These are phyloP conservation scores for Phaseolus coccineus DNA, from an alignment of 331 rosid species.

Conservation along the genomic window DNA sequence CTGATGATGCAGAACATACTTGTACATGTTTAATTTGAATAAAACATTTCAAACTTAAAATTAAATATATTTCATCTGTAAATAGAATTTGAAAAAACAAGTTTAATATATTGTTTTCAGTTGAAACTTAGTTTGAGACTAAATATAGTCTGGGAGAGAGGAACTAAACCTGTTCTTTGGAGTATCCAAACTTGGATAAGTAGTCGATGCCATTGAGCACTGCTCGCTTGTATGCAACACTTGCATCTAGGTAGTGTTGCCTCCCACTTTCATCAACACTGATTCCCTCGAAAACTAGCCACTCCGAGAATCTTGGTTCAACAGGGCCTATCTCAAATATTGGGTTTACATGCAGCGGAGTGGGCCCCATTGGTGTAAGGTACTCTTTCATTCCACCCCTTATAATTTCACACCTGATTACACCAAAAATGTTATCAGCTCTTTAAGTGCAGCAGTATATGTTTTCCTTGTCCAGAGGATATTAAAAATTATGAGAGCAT, in stretches of 20 bases:
- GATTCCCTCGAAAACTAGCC: slow-evolving; percentile 90
- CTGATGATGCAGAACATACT: slow-evolving; percentile 50
- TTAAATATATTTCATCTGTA: neutral
- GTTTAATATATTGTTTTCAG: neutral
- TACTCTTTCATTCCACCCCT: slow-evolving; percentile 92
- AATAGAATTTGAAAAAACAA: neutral
- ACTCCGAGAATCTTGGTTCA: slow-evolving; percentile 91
- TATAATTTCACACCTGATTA: slow-evolving; percentile 74
- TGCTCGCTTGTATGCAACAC: slow-evolving; percentile 86
- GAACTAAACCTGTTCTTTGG: slow-evolving; percentile 78
- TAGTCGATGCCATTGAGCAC: slow-evolving; percentile 81
- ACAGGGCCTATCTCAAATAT: slow-evolving; percentile 91
- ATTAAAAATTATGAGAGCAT: neutral
- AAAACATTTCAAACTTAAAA: neutral
- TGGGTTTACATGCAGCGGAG: slow-evolving; percentile 84
- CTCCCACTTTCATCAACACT: slow-evolving; percentile 84
- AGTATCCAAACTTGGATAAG: slow-evolving; percentile 78
- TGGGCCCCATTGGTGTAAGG: slow-evolving; percentile 94
- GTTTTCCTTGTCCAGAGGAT: too few relatives aligned
- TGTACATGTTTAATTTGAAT: neutral
- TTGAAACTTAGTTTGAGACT: neutral
- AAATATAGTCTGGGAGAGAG: neutral
- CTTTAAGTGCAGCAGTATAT: too few relatives aligned
- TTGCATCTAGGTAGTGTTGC: slow-evolving; percentile 83
- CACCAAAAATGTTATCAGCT: neutral